Percentiles rank a stretch among this genome's conserved stretches.
Evolutionary conservation across 2,329 filamentous ascomycete species (phyloP).

Genomic region (Colletotrichum limetticola): DNA sequence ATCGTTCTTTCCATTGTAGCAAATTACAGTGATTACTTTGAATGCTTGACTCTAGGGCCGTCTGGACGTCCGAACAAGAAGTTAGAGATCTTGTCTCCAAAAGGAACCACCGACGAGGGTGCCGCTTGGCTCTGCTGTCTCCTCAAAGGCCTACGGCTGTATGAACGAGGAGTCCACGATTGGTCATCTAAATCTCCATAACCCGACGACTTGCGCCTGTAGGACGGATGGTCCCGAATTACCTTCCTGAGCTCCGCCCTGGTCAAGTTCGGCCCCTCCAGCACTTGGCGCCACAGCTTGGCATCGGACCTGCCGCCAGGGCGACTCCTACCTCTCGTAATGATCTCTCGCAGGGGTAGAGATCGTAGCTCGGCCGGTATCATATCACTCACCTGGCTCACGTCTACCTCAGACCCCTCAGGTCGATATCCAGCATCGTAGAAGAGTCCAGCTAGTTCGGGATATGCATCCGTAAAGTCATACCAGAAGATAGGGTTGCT

Average conservation of each 20-base stretch:
- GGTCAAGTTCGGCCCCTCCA: background rate
- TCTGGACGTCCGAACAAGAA: background rate
- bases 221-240: background rate
- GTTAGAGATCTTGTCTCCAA: background rate
- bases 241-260: background rate
- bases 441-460: constrained; percentile 28
- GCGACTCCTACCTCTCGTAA: background rate
- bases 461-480: constrained; percentile 34
- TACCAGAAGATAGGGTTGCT: constrained; percentile 37
- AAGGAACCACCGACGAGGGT: background rate
- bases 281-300: background rate
- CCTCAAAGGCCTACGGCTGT: background rate
- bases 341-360: too few relatives aligned
- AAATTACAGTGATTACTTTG: background rate
- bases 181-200: background rate
- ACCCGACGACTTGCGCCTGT: background rate
- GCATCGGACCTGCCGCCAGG: too few relatives aligned
- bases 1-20: background rate
- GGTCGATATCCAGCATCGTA: constrained; percentile 34
- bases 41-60: too few relatives aligned
- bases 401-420: background rate
- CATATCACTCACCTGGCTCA: background rate
- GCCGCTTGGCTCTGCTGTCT: too few relatives aligned
- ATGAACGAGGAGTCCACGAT: background rate
- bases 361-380: too few relatives aligned